Base-by-base conservation (phyloP, 176 grass and related monocot species). In the Phragmites australis region DNA sequence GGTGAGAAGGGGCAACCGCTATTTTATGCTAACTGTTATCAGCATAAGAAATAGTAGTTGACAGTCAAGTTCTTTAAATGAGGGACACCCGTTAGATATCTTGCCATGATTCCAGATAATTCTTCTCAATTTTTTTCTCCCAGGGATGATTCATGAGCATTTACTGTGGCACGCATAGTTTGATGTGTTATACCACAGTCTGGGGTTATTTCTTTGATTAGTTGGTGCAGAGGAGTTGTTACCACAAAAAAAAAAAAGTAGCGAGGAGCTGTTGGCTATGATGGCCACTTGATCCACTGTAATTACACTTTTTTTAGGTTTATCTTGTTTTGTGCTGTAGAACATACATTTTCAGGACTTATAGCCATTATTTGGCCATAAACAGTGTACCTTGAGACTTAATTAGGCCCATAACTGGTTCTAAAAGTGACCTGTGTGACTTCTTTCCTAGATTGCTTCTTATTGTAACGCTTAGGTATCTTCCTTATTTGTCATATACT, bases 201-300 rank as follows among this genome's bases (percentile, higher is more conserved):
- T 48, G 31, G 37, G 44, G 25, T 50, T 68, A 57, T 66, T 68
- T 80, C 49, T 66, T 72, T 66, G 48, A 79, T 40, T 51, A 64
- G 13, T 68, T 65, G 72, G 86, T 65, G 65, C 68, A 48, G n/a
- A 66, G 19, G 59, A 73, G 40, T 67, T 74, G 76, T 81, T 11
- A 51, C 21, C 48, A 3, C 4, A 23, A 51, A 50, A 51, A 2
- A 31, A 31, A 72, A 9, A 51, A 34, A 51, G 48, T 57, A 88
- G 39, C 48, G 29, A 71, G 21, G 62, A 67, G 30, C 41, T 67
- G 80, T 83, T 8, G 27, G 51, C 17, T 79, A 51, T 63, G 65
- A 60, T 75, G 60, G 34, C 27, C 21, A 57, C 61, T 60, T 64
- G 27, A 30, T 57, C 25, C 42, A 65, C 65, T 25, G 59, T 46